These are phyloP conservation scores for Cyamopsis tetragonoloba DNA, from an alignment of 306 rosid species.

Conservation along the genomic window DNA sequence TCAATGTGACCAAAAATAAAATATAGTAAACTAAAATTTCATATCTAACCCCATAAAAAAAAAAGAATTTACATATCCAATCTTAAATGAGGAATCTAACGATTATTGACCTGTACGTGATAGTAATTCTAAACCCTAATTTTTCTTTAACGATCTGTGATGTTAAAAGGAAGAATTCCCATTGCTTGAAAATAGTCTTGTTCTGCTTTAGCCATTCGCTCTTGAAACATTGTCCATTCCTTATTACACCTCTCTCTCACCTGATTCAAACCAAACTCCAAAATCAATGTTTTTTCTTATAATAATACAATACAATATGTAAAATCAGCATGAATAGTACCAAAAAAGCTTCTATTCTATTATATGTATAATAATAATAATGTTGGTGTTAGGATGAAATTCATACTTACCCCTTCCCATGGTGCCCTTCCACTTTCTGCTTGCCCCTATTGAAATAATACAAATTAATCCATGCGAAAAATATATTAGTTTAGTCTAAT, in stretches of 20 bases:
- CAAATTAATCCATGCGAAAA: neutral
- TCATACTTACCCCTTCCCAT: conserved; percentile 75
- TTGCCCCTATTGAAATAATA: conserved; percentile 50
- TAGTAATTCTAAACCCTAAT: neutral
- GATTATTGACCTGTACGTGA: neutral
- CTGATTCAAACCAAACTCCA: conserved; percentile 31
- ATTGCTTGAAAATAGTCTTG: conserved; percentile 39
- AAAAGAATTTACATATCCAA: neutral
- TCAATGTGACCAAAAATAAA: too few species aligned
- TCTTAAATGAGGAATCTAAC: neutral
- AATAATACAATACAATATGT: neutral
- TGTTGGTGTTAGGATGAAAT: neutral
- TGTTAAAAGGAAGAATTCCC: conserved; percentile 30
- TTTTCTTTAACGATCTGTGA: conserved; percentile 11
- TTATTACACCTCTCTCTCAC: conserved; percentile 68
- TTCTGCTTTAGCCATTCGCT: conserved; percentile 67
- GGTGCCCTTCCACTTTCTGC: conserved; percentile 52
- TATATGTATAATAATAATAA: neutral
- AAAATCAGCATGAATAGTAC: neutral
- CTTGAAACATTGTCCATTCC: conserved; percentile 78
- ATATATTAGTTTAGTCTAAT: too few species aligned
- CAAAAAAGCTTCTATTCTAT: neutral
- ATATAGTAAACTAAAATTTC: too few species aligned
- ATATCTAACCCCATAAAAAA: too few species aligned
- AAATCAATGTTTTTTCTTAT: conserved; percentile 2